These are phyloP conservation scores for Auricularia auricula-judae DNA, from an alignment of 768 basidiomycete species.

Conservation along the genomic window DNA sequence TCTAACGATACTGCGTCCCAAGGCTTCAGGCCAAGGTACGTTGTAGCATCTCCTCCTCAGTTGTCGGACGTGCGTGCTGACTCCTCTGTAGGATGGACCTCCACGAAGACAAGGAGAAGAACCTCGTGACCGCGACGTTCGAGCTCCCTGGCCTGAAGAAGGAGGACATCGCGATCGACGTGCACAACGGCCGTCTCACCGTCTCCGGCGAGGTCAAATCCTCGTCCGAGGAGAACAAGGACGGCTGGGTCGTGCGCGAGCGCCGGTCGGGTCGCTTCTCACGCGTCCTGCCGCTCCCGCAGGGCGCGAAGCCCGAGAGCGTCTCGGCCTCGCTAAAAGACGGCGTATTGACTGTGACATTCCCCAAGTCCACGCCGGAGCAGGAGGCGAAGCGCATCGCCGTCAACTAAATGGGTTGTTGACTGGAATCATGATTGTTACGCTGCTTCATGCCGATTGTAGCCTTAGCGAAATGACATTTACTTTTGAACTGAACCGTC, in stretches of 20 bases:
- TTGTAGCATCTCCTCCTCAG: background rate
- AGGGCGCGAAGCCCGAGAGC: conserved; percentile 31
- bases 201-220: conserved; percentile 33
- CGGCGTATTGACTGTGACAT: conserved; percentile 39
- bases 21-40: background rate
- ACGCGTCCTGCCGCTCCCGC: conserved; percentile 36
- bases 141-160: conserved; percentile 46
- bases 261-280: conserved; percentile 39
- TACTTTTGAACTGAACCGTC: too few species aligned
- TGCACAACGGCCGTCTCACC: conserved; percentile 35
- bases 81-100: conserved; percentile 26
- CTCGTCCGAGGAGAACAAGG: conserved; percentile 19
- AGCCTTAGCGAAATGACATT: too few species aligned
- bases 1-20: background rate
- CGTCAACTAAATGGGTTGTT: background rate
- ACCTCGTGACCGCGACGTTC: conserved; percentile 38
- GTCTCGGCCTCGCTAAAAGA: conserved; percentile 38
- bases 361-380: conserved; percentile 35
- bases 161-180: conserved; percentile 21
- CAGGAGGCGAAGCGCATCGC: background rate
- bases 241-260: conserved; percentile 33
- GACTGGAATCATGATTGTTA: too few species aligned
- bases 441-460: too few species aligned
- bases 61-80: background rate
- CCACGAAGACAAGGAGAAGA: conserved; percentile 29